Evolutionary conservation across 768 basidiomycete genomes (phyloP).

Genomic region (Auriscalpium microsporum): DNA sequence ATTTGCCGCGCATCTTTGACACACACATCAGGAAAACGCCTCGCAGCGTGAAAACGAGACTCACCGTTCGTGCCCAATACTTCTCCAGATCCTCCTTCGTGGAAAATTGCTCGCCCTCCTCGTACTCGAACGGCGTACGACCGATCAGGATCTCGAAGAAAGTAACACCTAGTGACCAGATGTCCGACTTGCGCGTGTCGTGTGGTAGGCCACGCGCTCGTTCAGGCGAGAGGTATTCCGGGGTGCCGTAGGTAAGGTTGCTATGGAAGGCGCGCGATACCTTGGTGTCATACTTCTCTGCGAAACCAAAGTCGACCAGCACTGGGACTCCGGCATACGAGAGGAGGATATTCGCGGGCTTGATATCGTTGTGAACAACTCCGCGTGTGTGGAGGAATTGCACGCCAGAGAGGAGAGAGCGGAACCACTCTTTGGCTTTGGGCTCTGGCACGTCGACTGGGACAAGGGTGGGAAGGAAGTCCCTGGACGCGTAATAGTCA

Average conservation of each 20-base stretch:
- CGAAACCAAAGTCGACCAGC: constrained; percentile 94
- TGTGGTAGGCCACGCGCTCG: constrained; percentile 83
- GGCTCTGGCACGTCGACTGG: constrained; percentile 81
- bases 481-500: constrained; percentile 39
- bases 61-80: constrained; percentile 80
- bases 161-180: constrained; percentile 82
- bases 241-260: constrained; percentile 83
- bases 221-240: constrained; percentile 91
- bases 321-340: constrained; percentile 72
- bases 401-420: constrained; percentile 70
- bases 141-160: constrained; percentile 93
- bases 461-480: constrained; percentile 75
- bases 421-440: constrained; percentile 76
- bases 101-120: constrained; percentile 68
- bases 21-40: not conserved
- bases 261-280: constrained; percentile 68
- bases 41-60: not conserved
- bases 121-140: constrained; percentile 84
- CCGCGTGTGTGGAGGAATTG: constrained; percentile 79
- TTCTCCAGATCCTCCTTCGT: constrained; percentile 74
- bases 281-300: constrained; percentile 69
- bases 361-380: constrained; percentile 91
- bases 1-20: constrained; percentile 62
- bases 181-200: constrained; percentile 87
- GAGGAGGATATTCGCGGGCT: constrained; percentile 93